Base-by-base conservation (phyloP, 208 protist genomes). In the Crithidia sp. region DNA sequence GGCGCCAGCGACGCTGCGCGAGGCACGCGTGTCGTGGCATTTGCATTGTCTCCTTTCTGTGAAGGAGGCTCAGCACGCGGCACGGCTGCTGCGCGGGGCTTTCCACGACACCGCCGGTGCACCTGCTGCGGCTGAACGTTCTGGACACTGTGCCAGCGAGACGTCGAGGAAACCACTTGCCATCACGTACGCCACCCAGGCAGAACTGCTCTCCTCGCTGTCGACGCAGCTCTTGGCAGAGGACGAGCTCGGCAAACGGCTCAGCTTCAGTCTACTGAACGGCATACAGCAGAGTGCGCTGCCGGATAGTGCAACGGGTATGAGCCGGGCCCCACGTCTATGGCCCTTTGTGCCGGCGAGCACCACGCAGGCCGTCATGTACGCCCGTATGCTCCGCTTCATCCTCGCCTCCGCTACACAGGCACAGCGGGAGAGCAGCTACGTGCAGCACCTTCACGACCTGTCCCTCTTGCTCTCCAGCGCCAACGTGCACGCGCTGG, bases 401-500 rank as follows among this genome's bases (percentile, higher is more conserved):
- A 19, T 87, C 0, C 54, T 89, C 8, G 28, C 57, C n/a, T 67
- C 77, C 57, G 47, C 60, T 4, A 39, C 41, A 4, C 59, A 66
- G 5, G 76, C 71, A 7, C 54, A 67, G 14, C 78, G 66, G 14
- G 9, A 49, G 12, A 44, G 44, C 45, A 41, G 49, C 36, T 82
- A 76, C 60, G 63, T 69, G 39, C 59, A 58, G 7, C 56, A 76
- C 58, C 66, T 93, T 5, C 71, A 65, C 36, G 77, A 85, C 62
- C 59, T 91, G 61, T 52, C 67, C 1, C 44, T 74, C 28, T 68
- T 90, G 40, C 83, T 83, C 50, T 57, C 71, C 10, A 63, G 82
- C 49, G 80, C 77, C 49, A 88, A 86, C 70, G 72, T 76, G 17
- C 67, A 91, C 64, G 79, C 84, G 2, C 77, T 93, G 41, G 84